Conservation (phyloP, 1,284 basidiomycete genomes). For the Ustilago loliicola region DNA sequence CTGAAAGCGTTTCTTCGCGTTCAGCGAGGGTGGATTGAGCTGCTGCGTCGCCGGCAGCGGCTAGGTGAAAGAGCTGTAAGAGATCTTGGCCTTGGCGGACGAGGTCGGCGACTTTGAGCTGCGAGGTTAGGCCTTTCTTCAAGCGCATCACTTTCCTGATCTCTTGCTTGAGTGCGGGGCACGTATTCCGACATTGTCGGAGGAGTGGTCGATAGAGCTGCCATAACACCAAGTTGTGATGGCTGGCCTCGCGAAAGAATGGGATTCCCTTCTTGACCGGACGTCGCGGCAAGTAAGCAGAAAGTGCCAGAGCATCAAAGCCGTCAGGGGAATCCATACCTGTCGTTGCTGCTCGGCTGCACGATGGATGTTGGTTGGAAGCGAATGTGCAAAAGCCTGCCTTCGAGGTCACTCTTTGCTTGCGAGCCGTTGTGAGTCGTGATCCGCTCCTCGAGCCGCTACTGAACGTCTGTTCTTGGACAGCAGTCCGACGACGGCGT, state of each 20-base stretch:
- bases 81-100: constrained; percentile 21
- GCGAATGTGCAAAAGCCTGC: constrained; percentile 22
- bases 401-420: constrained; percentile 26
- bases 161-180: constrained; percentile 19
- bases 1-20: constrained; percentile 22
- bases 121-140: constrained; percentile 33
- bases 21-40: constrained; percentile 12
- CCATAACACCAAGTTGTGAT: constrained; percentile 46
- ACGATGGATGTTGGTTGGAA: background rate
- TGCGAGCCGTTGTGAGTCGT: constrained; percentile 5
- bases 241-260: constrained; percentile 39
- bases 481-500: constrained; percentile 10
- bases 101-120: constrained; percentile 12
- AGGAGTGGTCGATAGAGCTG: constrained; percentile 56
- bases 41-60: constrained; percentile 14
- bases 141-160: constrained; percentile 27
- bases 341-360: background rate
- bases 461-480: background rate
- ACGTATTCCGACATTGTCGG: constrained; percentile 25
- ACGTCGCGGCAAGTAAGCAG: constrained; percentile 24
- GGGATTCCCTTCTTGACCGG: constrained; percentile 30
- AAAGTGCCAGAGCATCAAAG: constrained; percentile 5
- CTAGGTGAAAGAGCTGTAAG: constrained; percentile 11
- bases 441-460: constrained; percentile 12
- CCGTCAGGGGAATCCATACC: background rate